A percentile compares a stretch with the other conserved stretches of the same genome.
These are phyloP conservation scores for Solanum tacnaense DNA, from an alignment of 257 asterid species.

Conservation along the genomic window DNA sequence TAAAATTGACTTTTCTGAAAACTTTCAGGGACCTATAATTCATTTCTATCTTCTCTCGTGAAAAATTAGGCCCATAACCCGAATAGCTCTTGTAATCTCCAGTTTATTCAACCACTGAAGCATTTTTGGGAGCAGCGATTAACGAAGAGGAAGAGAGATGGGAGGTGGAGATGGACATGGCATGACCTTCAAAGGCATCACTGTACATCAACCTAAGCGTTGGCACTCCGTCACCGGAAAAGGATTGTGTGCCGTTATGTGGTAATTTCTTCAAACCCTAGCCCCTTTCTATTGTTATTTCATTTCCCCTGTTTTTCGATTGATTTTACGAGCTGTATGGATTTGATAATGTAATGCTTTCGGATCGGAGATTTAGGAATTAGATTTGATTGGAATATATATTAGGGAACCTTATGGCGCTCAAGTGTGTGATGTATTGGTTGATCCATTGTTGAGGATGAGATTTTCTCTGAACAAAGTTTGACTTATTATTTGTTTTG, in stretches of 20 bases:
- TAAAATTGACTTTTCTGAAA: not conserved
- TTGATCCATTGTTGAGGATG: not conserved
- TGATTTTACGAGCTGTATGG: not conserved
- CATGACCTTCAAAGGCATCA: constrained; percentile 65
- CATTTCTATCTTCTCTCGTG: not conserved
- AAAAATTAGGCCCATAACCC: not conserved
- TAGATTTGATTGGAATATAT: not conserved
- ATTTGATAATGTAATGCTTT: not conserved
- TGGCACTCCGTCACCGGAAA: constrained; percentile 91
- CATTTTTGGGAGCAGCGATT: not conserved
- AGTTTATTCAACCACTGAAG: not conserved
- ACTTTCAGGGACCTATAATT: not conserved
- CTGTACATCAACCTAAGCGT: constrained; percentile 74
- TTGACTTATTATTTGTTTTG: not conserved
- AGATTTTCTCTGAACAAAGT: not conserved
- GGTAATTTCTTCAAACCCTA: constrained; percentile 26
- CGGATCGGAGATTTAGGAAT: not conserved
- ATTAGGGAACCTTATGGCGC: not conserved
- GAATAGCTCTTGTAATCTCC: not conserved
- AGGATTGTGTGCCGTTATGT: constrained; percentile 91
- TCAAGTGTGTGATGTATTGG: not conserved
- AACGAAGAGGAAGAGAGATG: constrained; percentile 17
- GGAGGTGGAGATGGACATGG: constrained; percentile 58
- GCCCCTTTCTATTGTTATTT: not conserved
- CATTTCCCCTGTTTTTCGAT: not conserved